Evolutionary conservation across 352 stramenopile genomes (phyloP), one percentile per base, ranked within the genome.

Genomic region (Globisporangium sylvaticum): DNA sequence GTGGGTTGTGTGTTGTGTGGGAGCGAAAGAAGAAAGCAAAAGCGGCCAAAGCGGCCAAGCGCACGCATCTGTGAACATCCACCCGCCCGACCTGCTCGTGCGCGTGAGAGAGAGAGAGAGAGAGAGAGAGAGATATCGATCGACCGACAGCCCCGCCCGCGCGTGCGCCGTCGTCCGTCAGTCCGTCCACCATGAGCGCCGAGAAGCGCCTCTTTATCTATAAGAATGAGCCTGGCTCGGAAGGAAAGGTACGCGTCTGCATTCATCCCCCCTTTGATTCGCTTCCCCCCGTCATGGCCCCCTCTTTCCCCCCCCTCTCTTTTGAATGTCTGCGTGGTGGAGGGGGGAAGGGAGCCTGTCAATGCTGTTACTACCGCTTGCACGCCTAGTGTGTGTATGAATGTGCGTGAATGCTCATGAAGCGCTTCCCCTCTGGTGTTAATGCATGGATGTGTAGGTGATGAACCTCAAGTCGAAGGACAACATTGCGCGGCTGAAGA

Each of bases 141-240:
- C 18, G 24, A 57, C 18, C 31, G 39, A 20, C 39, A 9, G 53
- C 27, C 25, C 31, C 14, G 6, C n/a, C 14, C 25, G 24, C 15
- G n/a, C 37, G 9, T 20, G 34, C 27, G 34, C 48, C 8, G 18
- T 9, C 1, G 2, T 24, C 52, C 14, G 20, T 9, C 22, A 14
- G 25, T 25, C 27, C 54, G 29, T 42, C 22, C 52, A 25, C 31
- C 31, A 91, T 93, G 82, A 90, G 76, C 62, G 59, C 71, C 67
- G 87, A 94, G 60, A 94, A 91, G 83, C 81, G 87, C 39, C 74
- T 94, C 42, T 92, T 94, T 65, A 92, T 94, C 70, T 92, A 94
- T 76, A 88, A 89, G 73, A 94, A 94, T 75, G 87, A 94, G 65
- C 83, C 83, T 22, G 84, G 81, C 31, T 91, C 87, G 58, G 83